phyloP scores from a whole-genome alignment of 2,329 filamentous ascomycete genomes.

The Gyromitra esculenta region DNA sequence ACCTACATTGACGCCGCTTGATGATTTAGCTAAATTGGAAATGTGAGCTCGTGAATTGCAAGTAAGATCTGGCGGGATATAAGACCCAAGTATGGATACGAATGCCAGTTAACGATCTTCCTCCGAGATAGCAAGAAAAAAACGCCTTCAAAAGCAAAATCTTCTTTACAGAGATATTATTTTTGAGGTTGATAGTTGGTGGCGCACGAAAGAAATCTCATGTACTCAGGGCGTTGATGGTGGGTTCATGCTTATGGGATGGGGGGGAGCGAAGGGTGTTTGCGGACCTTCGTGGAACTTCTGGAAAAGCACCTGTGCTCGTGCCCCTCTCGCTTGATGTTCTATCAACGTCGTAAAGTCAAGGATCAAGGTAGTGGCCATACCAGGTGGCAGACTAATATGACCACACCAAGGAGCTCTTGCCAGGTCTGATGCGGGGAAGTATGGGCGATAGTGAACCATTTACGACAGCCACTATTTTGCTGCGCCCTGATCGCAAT shows the following conservation, averaged over 20 bases:
- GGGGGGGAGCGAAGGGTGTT: conserved; percentile 11
- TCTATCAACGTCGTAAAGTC: conserved; percentile 34
- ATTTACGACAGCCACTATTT: conserved; percentile 22
- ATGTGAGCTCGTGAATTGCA: conserved; percentile 24
- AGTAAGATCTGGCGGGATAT: conserved; percentile 34
- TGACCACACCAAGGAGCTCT: not conserved
- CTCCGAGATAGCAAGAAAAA: conserved; percentile 17
- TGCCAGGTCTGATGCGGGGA: conserved; percentile 27
- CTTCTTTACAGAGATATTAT: not conserved
- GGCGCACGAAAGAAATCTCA: conserved; percentile 15
- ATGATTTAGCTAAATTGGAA: not conserved
- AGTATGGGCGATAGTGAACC: conserved; percentile 9
- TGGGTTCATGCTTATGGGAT: conserved; percentile 2
- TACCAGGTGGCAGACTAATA: conserved; percentile 14
- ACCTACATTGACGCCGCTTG: not conserved
- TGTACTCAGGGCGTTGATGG: not conserved
- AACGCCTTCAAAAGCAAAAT: conserved; percentile 15
- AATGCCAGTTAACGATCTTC: conserved; percentile 34
- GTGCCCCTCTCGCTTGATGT: conserved; percentile 40
- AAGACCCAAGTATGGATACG: conserved; percentile 32
- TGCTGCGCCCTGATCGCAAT: conserved; percentile 14
- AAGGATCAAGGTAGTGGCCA: conserved; percentile 43
- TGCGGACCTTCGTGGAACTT: conserved; percentile 9
- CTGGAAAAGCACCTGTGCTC: conserved; percentile 40
- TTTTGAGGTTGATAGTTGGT: conserved; percentile 16